Percentiles rank a stretch among this genome's conserved stretches.
These are phyloP conservation scores for Malbranchea cinnamomea DNA, from an alignment of 2,329 filamentous ascomycete species.

Conservation along the genomic window DNA sequence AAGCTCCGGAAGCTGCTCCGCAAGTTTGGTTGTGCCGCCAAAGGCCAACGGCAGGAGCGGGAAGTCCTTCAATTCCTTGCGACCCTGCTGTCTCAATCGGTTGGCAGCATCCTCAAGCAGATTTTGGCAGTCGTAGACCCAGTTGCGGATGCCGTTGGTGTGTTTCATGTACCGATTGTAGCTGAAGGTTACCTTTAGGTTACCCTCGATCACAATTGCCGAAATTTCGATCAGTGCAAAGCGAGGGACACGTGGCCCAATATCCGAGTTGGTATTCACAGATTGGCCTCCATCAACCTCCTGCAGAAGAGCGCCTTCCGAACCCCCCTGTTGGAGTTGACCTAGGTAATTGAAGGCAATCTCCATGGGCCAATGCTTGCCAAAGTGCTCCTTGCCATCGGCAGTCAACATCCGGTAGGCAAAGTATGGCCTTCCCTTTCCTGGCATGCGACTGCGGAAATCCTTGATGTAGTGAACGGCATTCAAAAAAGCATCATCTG, in stretches of 20 bases:
- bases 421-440: constrained; percentile 22
- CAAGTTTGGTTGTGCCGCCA: constrained; percentile 6
- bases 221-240: constrained; percentile 9
- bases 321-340: constrained; percentile 29
- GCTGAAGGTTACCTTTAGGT: constrained; percentile 6
- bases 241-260: constrained; percentile 7
- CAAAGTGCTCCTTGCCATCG: constrained; percentile 15
- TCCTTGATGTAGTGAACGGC: constrained; percentile 26
- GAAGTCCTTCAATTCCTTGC: constrained; percentile 1
- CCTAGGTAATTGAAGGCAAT: constrained; percentile 30
- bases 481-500: constrained; percentile 14
- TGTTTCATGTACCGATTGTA: constrained; percentile 8
- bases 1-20: constrained; percentile 5
- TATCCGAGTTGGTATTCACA: constrained; percentile 8
- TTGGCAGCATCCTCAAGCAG: constrained; percentile 5
- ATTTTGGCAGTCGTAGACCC: constrained; percentile 5
- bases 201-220: constrained; percentile 4
- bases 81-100: neutral
- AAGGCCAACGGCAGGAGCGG: constrained; percentile 7
- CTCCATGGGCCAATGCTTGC: constrained; percentile 29
- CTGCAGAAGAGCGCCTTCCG: constrained; percentile 24
- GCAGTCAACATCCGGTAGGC: constrained; percentile 16
- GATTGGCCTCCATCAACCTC: constrained; percentile 7
- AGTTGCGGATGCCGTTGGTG: constrained; percentile 5
- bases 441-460: constrained; percentile 18